Conservation (phyloP, 768 basidiomycete species). For the Agaricus bisporus region DNA sequence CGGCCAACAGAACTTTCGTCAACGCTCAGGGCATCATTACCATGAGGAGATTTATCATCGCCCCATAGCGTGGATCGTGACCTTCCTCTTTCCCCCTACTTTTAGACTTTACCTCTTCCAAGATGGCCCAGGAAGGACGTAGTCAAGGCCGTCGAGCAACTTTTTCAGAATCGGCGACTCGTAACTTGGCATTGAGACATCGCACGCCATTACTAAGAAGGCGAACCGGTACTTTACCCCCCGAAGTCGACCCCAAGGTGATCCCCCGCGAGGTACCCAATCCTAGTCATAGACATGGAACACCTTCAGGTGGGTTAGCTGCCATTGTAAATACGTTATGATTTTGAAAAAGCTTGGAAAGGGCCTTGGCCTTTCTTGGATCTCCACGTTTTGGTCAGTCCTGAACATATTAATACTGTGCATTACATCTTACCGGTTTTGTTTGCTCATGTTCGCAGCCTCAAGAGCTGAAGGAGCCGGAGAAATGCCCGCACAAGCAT, state of each 20-base stretch:
- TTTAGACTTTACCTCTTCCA: background rate
- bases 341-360: background rate
- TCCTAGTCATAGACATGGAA: constrained; percentile 10
- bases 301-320: constrained; percentile 3
- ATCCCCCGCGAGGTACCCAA: constrained; percentile 5
- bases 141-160: background rate
- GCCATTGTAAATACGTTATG: background rate
- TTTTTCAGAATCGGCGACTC: background rate
- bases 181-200: background rate
- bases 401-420: background rate
- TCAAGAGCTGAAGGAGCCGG: background rate
- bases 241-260: background rate
- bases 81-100: background rate
- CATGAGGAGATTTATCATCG: constrained; percentile 2
- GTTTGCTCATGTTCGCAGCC: background rate
- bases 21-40: background rate
- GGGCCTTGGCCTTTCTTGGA: constrained; percentile 11
- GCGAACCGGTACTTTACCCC: background rate
- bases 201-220: background rate
- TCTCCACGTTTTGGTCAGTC: constrained; percentile 3
- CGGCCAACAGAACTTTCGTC: background rate
- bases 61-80: background rate
- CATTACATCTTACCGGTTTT: too few species aligned
- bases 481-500: constrained; percentile 14
- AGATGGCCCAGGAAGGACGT: background rate